phyloP scores from a whole-genome alignment of 768 basidiomycete genomes.

The Kwoniella dejecticola region DNA sequence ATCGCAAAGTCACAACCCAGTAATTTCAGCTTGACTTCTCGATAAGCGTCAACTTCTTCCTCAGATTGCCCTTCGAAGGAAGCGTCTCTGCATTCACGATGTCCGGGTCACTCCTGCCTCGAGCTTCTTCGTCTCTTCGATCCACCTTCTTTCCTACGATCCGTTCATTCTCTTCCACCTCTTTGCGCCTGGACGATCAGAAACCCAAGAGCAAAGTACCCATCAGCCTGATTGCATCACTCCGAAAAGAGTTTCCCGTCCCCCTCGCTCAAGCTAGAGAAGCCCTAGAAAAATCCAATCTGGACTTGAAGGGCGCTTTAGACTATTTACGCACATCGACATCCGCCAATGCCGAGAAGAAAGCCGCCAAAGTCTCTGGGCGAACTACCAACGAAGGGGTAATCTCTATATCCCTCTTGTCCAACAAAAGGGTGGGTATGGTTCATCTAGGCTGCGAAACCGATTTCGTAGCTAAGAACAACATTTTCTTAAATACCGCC shows the following conservation, averaged over 20 bases:
- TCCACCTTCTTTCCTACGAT: not conserved
- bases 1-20: too few relatives aligned
- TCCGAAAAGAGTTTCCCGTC: constrained; percentile 71
- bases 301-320: constrained; percentile 73
- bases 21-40: too few relatives aligned
- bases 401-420: constrained; percentile 73
- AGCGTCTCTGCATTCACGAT: not conserved
- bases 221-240: constrained; percentile 76
- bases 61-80: too few relatives aligned
- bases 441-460: constrained; percentile 95
- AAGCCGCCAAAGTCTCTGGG: constrained; percentile 80
- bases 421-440: constrained; percentile 75
- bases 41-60: too few relatives aligned
- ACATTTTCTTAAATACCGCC: constrained; percentile 74
- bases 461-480: constrained; percentile 88
- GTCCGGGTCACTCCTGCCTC: constrained; percentile 1
- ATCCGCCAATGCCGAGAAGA: constrained; percentile 66
- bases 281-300: constrained; percentile 73
- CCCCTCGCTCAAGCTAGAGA: constrained; percentile 86
- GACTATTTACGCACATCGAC: constrained; percentile 74
- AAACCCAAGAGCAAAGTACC: constrained; percentile 64
- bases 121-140: constrained; percentile 13
- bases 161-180: constrained; percentile 12
- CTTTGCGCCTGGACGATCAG: constrained; percentile 1
- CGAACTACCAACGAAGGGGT: constrained; percentile 76